Evolutionary conservation across 768 basidiomycete genomes (phyloP), one percentile per base, ranked within the genome.

Genomic region (Macrolepiota fuliginosa): DNA sequence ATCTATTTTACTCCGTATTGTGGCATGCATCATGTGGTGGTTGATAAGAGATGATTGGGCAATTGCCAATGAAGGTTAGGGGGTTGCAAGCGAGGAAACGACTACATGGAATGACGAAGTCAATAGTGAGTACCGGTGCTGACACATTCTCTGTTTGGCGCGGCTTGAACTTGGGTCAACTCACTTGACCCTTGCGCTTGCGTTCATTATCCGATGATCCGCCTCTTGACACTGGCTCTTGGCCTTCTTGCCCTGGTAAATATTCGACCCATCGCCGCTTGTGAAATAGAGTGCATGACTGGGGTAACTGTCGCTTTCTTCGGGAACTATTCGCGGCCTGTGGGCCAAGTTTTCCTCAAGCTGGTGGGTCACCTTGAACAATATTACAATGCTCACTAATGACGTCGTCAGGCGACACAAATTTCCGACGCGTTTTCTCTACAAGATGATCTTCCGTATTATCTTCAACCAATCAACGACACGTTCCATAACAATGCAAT

Each of bases 261-360:
- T 19, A 45, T 32, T 3, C 17, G 7, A n/a, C 25, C 7, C 27
- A 27, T 19, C 13, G 67, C 68, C 39, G 85, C 85, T 29, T 92
- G 90, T 70, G 90, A 92, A 77, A 86, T 84, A 24, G 82, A 85
- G 32, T 91, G 90, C 68, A 88, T 87, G 60, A 71, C 73, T 17
- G 79, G 73, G n/a, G 82, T 86, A 64, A 89, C 88, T 15, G 77
- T 80, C 45, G 80, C 82, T 29, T 85, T 83, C 62, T 65, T 84
- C 52, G 70, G 71, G 15, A 83, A 84, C 69, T 88, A 88, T 63
- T 72, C 77, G 0, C 56, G 6, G 75, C 29, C 29, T 7, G 7
- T 32, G 29, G 29, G 29, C 29, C 29, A 7, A 32, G 29, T 79
- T 54, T 59, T 84, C 29, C 56, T 70, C 19, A 57, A 72, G 37